Percentiles rank a stretch among this genome's conserved stretches.
Evolutionary conservation across 1,284 basidiomycete genomes (phyloP).

Genomic region (Tilletia horrida): DNA sequence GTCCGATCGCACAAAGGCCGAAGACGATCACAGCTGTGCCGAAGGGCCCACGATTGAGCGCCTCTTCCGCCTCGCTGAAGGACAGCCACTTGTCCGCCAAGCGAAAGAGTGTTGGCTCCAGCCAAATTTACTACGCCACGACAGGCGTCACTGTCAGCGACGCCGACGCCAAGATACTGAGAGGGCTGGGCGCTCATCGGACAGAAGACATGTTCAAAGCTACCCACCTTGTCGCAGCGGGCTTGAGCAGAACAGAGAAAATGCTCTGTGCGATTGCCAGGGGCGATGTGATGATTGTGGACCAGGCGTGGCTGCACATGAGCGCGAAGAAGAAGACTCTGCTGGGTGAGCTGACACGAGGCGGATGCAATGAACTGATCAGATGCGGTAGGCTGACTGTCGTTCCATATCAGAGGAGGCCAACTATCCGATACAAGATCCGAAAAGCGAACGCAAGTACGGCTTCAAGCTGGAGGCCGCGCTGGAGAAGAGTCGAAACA

Average conservation of each 20-base stretch:
- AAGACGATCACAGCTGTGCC: no score
- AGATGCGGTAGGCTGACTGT: background rate
- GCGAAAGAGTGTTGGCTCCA: background rate
- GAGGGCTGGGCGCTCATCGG: conserved; percentile 17
- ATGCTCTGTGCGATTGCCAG: conserved; percentile 31
- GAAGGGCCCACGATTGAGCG: background rate
- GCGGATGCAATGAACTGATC: background rate
- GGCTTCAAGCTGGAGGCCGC: conserved; percentile 18
- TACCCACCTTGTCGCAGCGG: conserved; percentile 26
- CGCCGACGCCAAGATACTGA: conserved; percentile 18
- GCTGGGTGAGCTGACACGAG: background rate
- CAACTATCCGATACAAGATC: conserved; percentile 24
- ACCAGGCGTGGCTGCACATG: conserved; percentile 23
- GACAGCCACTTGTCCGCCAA: background rate
- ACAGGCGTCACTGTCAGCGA: conserved; percentile 25
- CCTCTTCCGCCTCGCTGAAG: background rate
- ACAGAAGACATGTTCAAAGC: conserved; percentile 25
- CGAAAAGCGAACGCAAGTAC: conserved; percentile 24
- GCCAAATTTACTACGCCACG: conserved; percentile 19
- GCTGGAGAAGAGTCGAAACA: conserved; percentile 18
- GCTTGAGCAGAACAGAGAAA: conserved; percentile 30
- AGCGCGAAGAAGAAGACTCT: conserved; percentile 20
- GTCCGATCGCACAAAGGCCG: no score
- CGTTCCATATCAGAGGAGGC: conserved; percentile 6
- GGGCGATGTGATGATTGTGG: conserved; percentile 26